Evolutionary conservation across 306 rosid species (phyloP).

Genomic region (Inga laurina): DNA sequence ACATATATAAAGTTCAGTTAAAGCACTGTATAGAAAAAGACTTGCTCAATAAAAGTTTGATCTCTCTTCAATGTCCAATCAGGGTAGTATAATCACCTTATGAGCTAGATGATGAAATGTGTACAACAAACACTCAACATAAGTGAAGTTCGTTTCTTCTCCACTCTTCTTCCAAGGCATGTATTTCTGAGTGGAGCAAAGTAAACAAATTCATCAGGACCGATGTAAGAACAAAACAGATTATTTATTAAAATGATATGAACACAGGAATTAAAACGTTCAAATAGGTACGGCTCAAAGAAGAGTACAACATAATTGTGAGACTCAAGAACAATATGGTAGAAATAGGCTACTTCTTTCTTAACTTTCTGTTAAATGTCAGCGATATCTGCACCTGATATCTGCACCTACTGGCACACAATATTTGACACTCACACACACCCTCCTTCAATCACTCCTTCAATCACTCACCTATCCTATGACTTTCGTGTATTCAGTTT

Average conservation of each 20-base stretch:
- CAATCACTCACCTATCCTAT: no score
- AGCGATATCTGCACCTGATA: no score
- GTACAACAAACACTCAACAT: slow-evolving; percentile 92
- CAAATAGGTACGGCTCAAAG: background rate
- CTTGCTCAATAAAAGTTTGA: slow-evolving; percentile 13
- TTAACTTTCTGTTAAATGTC: no score
- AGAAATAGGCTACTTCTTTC: background rate
- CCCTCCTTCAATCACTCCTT: no score
- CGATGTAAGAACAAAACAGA: background rate
- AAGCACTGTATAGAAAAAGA: slow-evolving; percentile 5
- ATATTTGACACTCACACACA: no score
- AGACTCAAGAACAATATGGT: background rate
- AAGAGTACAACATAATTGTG: background rate
- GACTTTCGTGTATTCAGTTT: no score
- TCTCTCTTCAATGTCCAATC: slow-evolving; percentile 4
- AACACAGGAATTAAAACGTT: background rate
- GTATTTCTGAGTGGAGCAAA: slow-evolving; percentile 65
- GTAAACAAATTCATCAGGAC: slow-evolving; percentile 18
- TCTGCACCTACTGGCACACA: no score
- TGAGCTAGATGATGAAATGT: slow-evolving; percentile 97
- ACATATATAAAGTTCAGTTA: slow-evolving; percentile 40
- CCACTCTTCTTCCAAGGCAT: slow-evolving; percentile 94
- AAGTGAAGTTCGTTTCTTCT: slow-evolving; percentile 92
- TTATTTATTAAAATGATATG: background rate
- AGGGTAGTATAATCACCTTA: slow-evolving; percentile 58